Evolutionary conservation across 2,329 filamentous ascomycete genomes (phyloP).

Genomic region (Fusarium austroafricanum): DNA sequence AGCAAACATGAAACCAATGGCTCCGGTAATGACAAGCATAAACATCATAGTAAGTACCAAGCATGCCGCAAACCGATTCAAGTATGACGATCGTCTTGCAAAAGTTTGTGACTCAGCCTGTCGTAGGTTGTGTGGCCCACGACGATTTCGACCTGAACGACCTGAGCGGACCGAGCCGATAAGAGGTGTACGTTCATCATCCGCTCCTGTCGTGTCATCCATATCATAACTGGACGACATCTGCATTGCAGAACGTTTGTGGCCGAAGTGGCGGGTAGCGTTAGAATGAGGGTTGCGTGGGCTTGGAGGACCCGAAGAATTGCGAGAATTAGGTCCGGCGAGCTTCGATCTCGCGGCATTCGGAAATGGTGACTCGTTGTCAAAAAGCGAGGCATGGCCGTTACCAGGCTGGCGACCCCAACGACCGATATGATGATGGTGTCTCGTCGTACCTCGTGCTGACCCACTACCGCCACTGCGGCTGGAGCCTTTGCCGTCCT

Average conservation of each 20-base stretch:
- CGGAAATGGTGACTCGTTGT: constrained; percentile 82
- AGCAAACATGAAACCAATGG: constrained; percentile 88
- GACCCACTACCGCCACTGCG: constrained; percentile 71
- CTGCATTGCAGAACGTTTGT: constrained; percentile 67
- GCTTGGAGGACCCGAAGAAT: constrained; percentile 76
- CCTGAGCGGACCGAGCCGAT: constrained; percentile 70
- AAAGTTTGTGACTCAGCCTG: constrained; percentile 80
- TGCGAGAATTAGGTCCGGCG: constrained; percentile 65
- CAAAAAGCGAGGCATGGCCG: constrained; percentile 76
- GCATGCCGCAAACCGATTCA: constrained; percentile 85
- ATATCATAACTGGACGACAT: constrained; percentile 78
- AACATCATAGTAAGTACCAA: constrained; percentile 85
- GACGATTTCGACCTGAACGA: constrained; percentile 68
- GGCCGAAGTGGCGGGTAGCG: constrained; percentile 47
- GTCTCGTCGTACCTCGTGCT: constrained; percentile 74
- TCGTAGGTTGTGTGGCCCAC: constrained; percentile 67
- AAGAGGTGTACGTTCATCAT: constrained; percentile 89
- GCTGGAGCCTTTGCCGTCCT: constrained; percentile 71
- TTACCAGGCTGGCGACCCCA: constrained; percentile 78
- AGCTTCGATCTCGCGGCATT: constrained; percentile 74
- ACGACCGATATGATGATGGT: constrained; percentile 79
- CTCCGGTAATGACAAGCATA: constrained; percentile 83
- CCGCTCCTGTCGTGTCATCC: constrained; percentile 81
- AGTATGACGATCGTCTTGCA: constrained; percentile 70
- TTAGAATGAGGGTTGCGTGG: constrained; percentile 66